A percentile compares a stretch with the other conserved stretches of the same genome.
These are phyloP conservation scores for Phytophthora palmivora DNA, from an alignment of 352 stramenopile species.

Conservation along the genomic window DNA sequence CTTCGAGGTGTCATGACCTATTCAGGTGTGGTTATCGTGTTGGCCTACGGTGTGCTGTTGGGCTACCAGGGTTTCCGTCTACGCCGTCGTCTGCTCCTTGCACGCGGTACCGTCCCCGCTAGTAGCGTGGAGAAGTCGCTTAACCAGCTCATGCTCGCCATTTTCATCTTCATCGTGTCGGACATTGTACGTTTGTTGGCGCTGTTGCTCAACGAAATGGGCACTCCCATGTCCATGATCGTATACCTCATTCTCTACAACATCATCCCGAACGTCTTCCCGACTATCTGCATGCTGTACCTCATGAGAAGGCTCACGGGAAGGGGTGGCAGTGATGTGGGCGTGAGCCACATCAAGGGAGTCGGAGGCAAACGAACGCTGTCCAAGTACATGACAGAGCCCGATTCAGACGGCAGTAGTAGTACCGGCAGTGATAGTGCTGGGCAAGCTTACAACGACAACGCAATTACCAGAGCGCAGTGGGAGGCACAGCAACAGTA, in stretches of 20 bases:
- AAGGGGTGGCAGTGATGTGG: constrained; percentile 24
- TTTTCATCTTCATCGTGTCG: constrained; percentile 79
- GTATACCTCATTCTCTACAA: constrained; percentile 79
- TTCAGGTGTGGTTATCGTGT: constrained; percentile 59
- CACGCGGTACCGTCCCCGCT: constrained; percentile 69
- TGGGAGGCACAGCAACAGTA: constrained; percentile 35
- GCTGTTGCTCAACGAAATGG: constrained; percentile 60
- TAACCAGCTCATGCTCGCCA: constrained; percentile 82
- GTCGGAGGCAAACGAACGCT: constrained; percentile 42
- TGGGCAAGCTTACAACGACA: constrained; percentile 25
- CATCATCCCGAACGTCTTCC: constrained; percentile 85
- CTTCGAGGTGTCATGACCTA: constrained; percentile 66
- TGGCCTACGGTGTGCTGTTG: constrained; percentile 74
- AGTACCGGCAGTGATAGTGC: constrained; percentile 35
- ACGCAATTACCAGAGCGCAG: constrained; percentile 16
- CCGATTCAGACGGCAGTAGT: constrained; percentile 46
- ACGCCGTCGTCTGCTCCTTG: constrained; percentile 72
- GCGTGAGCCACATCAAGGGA: constrained; percentile 27
- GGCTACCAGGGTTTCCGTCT: constrained; percentile 79
- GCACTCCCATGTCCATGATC: constrained; percentile 63
- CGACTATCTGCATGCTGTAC: constrained; percentile 91
- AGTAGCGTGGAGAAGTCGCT: constrained; percentile 81
- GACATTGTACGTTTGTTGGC: constrained; percentile 77
- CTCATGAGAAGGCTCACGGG: constrained; percentile 79
- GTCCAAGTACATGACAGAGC: constrained; percentile 67